Percentiles rank a stretch among this genome's conserved stretches.
Conservation (phyloP, 352 stramenopile genomes). For the Saprolegnia diclina region DNA sequence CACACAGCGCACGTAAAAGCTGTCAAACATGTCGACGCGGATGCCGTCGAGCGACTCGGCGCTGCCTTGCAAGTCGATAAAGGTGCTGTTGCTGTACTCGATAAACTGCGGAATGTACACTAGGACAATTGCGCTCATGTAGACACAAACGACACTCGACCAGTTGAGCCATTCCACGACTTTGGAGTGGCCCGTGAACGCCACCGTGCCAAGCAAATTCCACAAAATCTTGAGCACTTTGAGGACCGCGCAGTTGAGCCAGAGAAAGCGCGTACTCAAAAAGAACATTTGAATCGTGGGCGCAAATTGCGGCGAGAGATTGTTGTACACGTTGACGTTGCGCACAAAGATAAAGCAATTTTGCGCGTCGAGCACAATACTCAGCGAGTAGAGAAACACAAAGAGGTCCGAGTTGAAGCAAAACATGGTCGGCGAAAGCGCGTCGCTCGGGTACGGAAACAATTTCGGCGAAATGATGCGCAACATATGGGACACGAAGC, state of each 20-base stretch:
- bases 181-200: constrained; percentile 6
- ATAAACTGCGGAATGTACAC: constrained; percentile 5
- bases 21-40: constrained; percentile 6
- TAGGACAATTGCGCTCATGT: constrained; percentile 16
- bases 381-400: constrained; percentile 9
- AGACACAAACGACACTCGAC: constrained; percentile 1
- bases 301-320: background rate
- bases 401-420: constrained; percentile 26
- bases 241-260: constrained; percentile 15
- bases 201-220: background rate
- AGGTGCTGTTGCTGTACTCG: constrained; percentile 12
- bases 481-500: background rate
- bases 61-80: background rate
- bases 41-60: background rate
- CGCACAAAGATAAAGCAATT: constrained; percentile 9
- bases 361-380: constrained; percentile 9
- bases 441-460: background rate
- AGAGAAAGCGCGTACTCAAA: constrained; percentile 16
- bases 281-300: constrained; percentile 5
- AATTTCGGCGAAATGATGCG: background rate
- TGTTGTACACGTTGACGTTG: constrained; percentile 13
- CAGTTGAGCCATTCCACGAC: constrained; percentile 19
- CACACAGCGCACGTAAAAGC: constrained; percentile 3
- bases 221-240: constrained; percentile 8
- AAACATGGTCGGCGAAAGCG: background rate